Evolutionary conservation across 2,329 filamentous ascomycete species (phyloP).

Genomic region (Triangularia setosa): DNA sequence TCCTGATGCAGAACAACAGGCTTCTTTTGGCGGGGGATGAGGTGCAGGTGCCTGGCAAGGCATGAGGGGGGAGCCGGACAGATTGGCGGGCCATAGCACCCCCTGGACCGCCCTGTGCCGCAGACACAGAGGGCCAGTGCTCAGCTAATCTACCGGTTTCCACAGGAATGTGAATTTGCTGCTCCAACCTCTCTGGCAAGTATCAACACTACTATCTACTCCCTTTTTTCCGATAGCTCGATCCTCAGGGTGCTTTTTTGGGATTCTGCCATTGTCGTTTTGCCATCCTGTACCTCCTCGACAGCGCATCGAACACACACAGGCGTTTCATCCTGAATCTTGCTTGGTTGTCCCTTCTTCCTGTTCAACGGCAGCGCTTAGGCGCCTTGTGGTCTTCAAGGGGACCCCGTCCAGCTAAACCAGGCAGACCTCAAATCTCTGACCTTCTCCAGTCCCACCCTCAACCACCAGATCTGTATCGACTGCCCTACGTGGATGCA

Average conservation of each 20-base stretch:
- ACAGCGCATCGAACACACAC: slow-evolving; percentile 5
- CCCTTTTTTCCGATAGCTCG: neutral
- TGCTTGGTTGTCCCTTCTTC: slow-evolving; percentile 1
- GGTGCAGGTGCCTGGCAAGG: slow-evolving; percentile 9
- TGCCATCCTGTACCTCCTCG: neutral
- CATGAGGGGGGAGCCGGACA: slow-evolving; percentile 1
- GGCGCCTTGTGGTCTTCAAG: slow-evolving; percentile 44
- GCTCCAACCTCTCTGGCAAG: slow-evolving; percentile 20
- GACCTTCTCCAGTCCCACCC: slow-evolving; percentile 14
- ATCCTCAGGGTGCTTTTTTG: neutral
- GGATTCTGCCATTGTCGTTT: neutral
- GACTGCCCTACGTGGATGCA: slow-evolving; percentile 9
- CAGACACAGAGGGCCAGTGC: slow-evolving; percentile 22
- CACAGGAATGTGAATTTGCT: slow-evolving; percentile 36
- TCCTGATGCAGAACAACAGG: slow-evolving; percentile 3
- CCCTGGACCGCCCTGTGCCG: slow-evolving; percentile 9
- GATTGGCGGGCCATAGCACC: slow-evolving; percentile 4
- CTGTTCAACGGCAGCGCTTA: slow-evolving; percentile 12
- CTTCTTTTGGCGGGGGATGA: slow-evolving; percentile 4
- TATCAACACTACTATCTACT: slow-evolving; percentile 15
- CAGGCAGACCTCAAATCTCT: slow-evolving; percentile 16
- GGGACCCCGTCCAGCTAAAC: slow-evolving; percentile 14
- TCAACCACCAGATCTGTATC: slow-evolving; percentile 17
- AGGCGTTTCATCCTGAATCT: slow-evolving; percentile 5
- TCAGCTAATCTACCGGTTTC: slow-evolving; percentile 33